phyloP scores from a whole-genome alignment of 2,329 filamentous ascomycete genomes.

The Aspergillus sp. region DNA sequence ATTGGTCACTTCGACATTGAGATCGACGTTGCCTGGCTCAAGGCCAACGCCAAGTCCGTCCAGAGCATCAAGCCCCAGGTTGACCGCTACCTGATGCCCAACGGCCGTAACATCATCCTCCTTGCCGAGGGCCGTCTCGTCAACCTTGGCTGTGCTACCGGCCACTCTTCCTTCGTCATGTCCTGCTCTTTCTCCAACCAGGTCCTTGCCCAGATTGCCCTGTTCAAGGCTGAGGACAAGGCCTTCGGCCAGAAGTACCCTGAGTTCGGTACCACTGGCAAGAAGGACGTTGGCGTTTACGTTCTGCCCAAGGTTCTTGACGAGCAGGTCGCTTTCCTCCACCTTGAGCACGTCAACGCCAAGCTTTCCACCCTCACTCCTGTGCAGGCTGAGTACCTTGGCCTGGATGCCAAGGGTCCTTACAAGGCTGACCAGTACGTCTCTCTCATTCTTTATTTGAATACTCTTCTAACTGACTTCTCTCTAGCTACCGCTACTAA shows the following conservation, averaged over 20 bases:
- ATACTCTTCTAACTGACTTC: neutral
- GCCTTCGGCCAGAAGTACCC: constrained; percentile 90
- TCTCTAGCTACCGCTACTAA: constrained; percentile 65
- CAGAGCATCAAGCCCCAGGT: constrained; percentile 99
- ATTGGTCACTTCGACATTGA: constrained; percentile 99
- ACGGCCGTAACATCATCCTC: constrained; percentile 95
- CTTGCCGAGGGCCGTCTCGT: constrained; percentile 97
- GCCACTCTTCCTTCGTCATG: constrained; percentile 99
- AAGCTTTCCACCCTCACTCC: constrained; percentile 84
- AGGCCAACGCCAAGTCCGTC: constrained; percentile 88
- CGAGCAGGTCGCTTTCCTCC: constrained; percentile 94
- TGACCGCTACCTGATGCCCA: constrained; percentile 94
- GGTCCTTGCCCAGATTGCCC: constrained; percentile 97
- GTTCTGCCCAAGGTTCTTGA: constrained; percentile 98
- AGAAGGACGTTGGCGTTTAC: constrained; percentile 90
- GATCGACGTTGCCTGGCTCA: constrained; percentile 99
- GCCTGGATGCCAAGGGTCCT: constrained; percentile 80
- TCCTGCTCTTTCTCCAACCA: constrained; percentile 99
- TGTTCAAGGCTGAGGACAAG: constrained; percentile 89
- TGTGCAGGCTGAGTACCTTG: constrained; percentile 93
- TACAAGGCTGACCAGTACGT: constrained; percentile 91
- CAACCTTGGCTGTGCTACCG: constrained; percentile 98
- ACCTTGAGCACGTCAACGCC: constrained; percentile 89
- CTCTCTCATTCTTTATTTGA: neutral
- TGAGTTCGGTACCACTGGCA: constrained; percentile 90